Conservation (phyloP, 768 basidiomycete genomes). For the Pleurotus platypus region DNA sequence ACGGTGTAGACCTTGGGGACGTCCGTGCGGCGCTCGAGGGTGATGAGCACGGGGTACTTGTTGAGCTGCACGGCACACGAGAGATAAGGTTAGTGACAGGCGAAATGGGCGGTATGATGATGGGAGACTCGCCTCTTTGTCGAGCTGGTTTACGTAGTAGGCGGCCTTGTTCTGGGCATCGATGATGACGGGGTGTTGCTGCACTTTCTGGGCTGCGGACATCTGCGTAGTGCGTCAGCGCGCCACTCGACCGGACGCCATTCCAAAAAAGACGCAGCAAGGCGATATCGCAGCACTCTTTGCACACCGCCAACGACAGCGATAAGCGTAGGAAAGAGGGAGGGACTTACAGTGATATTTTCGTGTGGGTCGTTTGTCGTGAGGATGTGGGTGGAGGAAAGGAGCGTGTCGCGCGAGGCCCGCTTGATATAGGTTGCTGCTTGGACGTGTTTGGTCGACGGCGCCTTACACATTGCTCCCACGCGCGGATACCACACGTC, state of each 20-base stretch:
- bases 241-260: no score
- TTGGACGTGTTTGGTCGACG: constrained; percentile 60
- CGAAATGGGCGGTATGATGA: no score
- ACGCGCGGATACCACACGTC: neutral
- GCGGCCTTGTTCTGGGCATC: constrained; percentile 82
- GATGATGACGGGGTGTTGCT: constrained; percentile 83
- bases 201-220: constrained; percentile 79
- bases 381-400: constrained; percentile 14
- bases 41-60: constrained; percentile 84
- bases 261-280: no score
- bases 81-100: constrained; percentile 7
- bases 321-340: neutral
- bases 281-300: neutral
- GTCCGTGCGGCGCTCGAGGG: constrained; percentile 85
- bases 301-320: neutral
- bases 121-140: constrained; percentile 82
- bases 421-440: constrained; percentile 44
- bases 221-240: constrained; percentile 29
- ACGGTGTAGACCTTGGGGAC: constrained; percentile 91
- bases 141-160: constrained; percentile 84
- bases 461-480: constrained; percentile 18
- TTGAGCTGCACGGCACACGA: constrained; percentile 45
- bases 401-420: constrained; percentile 14
- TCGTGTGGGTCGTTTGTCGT: constrained; percentile 6
- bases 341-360: neutral